Evolutionary conservation across 257 asterid species (phyloP).

Genomic region (Primulina eburnea): DNA sequence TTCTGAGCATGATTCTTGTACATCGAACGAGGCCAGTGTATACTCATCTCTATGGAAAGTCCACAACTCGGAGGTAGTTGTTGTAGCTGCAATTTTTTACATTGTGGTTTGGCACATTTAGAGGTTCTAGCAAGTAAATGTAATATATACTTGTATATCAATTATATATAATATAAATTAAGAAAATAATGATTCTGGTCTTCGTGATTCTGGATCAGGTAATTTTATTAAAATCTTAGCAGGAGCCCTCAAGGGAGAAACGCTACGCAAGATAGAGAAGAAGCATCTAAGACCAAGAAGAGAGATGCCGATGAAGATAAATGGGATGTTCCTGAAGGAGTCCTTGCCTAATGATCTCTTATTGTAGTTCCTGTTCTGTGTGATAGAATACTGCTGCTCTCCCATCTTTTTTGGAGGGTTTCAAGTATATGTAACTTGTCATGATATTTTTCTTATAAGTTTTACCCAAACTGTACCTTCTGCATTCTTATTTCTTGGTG

Average conservation of each 20-base stretch:
- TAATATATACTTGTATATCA: no score
- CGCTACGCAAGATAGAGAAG: neutral
- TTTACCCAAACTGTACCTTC: neutral
- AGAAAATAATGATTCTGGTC: neutral
- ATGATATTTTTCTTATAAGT: neutral
- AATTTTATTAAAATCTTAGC: no score
- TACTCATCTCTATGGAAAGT: constrained; percentile 53
- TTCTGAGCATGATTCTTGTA: constrained; percentile 71
- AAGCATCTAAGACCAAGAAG: neutral
- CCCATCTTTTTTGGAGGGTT: neutral
- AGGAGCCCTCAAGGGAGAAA: neutral
- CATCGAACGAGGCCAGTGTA: constrained; percentile 73
- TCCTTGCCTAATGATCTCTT: neutral
- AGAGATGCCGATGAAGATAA: neutral
- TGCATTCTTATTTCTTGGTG: neutral
- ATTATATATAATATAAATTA: no score
- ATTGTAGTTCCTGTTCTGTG: neutral
- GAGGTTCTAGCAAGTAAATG: no score
- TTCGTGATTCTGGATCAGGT: neutral
- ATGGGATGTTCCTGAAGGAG: neutral
- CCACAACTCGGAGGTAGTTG: constrained; percentile 25
- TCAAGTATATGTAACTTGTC: no score
- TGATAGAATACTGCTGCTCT: neutral
- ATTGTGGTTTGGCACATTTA: no score
- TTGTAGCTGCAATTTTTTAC: no score